Evolutionary conservation across 352 stramenopile species (phyloP).

Genomic region (Pythium aphanidermatum): DNA sequence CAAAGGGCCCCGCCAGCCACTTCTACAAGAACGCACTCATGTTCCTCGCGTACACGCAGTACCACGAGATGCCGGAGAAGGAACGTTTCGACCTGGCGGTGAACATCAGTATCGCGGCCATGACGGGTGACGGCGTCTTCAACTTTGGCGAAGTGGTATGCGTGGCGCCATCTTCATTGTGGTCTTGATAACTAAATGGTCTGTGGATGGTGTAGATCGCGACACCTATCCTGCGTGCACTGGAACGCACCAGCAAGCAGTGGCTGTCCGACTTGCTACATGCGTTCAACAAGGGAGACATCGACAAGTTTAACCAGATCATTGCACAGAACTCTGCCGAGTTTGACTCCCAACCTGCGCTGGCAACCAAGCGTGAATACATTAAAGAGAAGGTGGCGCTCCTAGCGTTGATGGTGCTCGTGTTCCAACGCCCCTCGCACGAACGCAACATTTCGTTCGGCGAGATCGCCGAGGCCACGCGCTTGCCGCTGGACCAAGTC

Average conservation of each 20-base stretch:
- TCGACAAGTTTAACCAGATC: conserved; percentile 92
- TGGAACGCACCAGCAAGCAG: conserved; percentile 88
- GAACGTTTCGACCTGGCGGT: conserved; percentile 88
- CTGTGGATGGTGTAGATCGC: conserved; percentile 45
- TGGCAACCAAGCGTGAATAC: conserved; percentile 92
- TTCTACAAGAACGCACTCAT: conserved; percentile 97
- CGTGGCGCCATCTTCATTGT: too few species aligned
- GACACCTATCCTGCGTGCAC: conserved; percentile 89
- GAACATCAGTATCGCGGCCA: conserved; percentile 93
- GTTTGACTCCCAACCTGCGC: conserved; percentile 88
- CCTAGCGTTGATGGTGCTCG: conserved; percentile 95
- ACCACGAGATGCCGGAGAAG: conserved; percentile 79
- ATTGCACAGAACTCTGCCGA: conserved; percentile 64
- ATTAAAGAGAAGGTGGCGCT: conserved; percentile 98
- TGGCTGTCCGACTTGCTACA: conserved; percentile 95
- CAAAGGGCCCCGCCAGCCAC: conserved; percentile 88
- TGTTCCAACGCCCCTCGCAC: conserved; percentile 93
- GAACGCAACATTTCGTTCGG: conserved; percentile 92
- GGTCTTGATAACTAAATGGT: too few species aligned
- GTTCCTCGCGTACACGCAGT: conserved; percentile 94
- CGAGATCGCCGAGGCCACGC: conserved; percentile 90
- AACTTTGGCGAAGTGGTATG: conserved; percentile 97
- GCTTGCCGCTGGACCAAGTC: conserved; percentile 87
- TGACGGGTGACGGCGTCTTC: conserved; percentile 96
- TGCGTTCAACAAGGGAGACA: conserved; percentile 93